Evolutionary conservation across 1,284 basidiomycete species (phyloP).

Genomic region (Cryptococcus sp.): DNA sequence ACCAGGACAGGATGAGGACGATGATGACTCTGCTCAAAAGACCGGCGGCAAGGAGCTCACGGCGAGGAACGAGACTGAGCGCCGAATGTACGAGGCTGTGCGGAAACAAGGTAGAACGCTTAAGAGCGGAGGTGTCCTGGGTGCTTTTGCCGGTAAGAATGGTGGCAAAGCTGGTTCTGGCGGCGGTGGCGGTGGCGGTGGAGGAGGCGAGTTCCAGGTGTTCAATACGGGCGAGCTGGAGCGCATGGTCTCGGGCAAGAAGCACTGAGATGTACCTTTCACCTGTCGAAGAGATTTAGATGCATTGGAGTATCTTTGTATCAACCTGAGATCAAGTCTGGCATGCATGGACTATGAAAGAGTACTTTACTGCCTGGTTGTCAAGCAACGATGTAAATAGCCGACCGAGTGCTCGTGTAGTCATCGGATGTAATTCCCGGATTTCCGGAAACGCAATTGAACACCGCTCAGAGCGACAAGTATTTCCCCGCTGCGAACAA

Average conservation of each 20-base stretch:
- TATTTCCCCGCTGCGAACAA: too few species aligned
- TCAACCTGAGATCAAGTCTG: too few species aligned
- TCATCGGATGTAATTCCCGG: too few species aligned
- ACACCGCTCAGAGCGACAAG: too few species aligned
- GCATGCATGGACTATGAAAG: too few species aligned
- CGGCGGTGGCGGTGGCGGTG: slow-evolving; percentile 15
- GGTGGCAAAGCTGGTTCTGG: slow-evolving; percentile 65
- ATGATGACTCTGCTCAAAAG: slow-evolving; percentile 56
- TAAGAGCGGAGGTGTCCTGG: slow-evolving; percentile 78
- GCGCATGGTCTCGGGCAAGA: slow-evolving; percentile 57
- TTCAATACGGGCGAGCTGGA: slow-evolving; percentile 69
- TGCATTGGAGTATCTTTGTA: too few species aligned
- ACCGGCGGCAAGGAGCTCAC: slow-evolving; percentile 45
- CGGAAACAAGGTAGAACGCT: slow-evolving; percentile 77
- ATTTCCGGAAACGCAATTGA: too few species aligned
- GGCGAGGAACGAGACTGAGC: slow-evolving; percentile 64
- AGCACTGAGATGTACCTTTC: too few species aligned
- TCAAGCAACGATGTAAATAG: too few species aligned
- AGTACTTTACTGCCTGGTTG: too few species aligned
- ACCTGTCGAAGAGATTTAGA: too few species aligned
- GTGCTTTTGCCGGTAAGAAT: slow-evolving; percentile 72
- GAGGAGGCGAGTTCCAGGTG: slow-evolving; percentile 76
- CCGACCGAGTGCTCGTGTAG: too few species aligned
- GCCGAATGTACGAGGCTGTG: slow-evolving; percentile 84
- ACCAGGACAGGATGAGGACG: slow-evolving; percentile 47